These are phyloP conservation scores for Astrothelium macrocarpum DNA, from an alignment of 495 filamentous ascomycete genomes.

Conservation along the genomic window DNA sequence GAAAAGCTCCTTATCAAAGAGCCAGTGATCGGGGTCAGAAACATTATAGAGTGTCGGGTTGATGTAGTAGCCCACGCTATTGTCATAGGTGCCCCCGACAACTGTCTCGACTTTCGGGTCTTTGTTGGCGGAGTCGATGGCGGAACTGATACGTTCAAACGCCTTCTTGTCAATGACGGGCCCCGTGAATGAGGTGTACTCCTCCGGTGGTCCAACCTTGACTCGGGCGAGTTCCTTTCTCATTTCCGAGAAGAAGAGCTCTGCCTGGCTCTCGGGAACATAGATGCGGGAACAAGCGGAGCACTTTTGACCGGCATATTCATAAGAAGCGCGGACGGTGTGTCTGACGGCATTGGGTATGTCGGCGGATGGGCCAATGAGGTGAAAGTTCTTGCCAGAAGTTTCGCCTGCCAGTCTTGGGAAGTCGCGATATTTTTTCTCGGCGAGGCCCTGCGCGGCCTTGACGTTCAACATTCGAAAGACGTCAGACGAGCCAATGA, in stretches of 20 bases:
- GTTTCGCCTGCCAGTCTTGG: slow-evolving; percentile 80
- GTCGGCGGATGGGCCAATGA: slow-evolving; percentile 66
- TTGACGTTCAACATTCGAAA: slow-evolving; percentile 66
- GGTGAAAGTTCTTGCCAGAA: slow-evolving; percentile 87
- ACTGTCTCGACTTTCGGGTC: slow-evolving; percentile 56
- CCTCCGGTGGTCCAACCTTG: slow-evolving; percentile 56
- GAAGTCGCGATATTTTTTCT: slow-evolving; percentile 61
- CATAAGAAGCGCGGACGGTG: slow-evolving; percentile 78
- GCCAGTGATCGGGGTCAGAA: slow-evolving; percentile 49
- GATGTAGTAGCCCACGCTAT: slow-evolving; percentile 58
- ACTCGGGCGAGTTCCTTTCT: slow-evolving; percentile 29
- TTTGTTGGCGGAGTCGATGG: slow-evolving; percentile 58
- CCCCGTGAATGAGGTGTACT: slow-evolving; percentile 62
- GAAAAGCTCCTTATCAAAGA: slow-evolving; percentile 67
- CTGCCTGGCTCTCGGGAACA: slow-evolving; percentile 51
- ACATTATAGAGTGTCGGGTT: slow-evolving; percentile 63
- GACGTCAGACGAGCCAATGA: slow-evolving; percentile 70
- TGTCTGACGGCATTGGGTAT: slow-evolving; percentile 66
- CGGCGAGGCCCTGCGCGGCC: slow-evolving; percentile 59
- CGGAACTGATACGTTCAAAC: slow-evolving; percentile 58
- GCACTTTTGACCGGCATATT: slow-evolving; percentile 88
- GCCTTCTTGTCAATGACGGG: slow-evolving; percentile 66
- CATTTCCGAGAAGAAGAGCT: slow-evolving; percentile 38
- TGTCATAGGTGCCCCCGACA: slow-evolving; percentile 60
- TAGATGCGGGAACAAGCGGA: slow-evolving; percentile 71